phyloP scores from a whole-genome alignment of 2,329 filamentous ascomycete species.

The Arthrobotrys conoides region DNA sequence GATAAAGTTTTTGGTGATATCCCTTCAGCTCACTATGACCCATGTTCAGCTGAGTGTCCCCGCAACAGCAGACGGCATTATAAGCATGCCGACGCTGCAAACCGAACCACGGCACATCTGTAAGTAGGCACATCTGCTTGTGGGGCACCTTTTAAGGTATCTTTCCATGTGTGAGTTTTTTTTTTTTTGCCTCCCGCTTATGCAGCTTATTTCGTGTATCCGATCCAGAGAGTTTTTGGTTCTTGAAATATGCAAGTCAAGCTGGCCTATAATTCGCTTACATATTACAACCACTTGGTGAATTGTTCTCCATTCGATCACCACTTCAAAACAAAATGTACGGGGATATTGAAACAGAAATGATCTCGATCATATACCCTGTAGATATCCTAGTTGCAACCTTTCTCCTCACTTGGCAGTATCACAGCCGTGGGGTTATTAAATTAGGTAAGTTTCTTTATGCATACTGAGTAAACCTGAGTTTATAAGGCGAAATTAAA shows the following conservation, averaged over 20 bases:
- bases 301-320: constrained; percentile 9
- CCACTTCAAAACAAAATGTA: constrained; percentile 1
- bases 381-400: constrained; percentile 14
- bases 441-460: constrained; percentile 7
- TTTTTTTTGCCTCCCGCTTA: constrained; percentile 55
- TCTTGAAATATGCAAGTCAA: constrained; percentile 46
- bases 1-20: neutral
- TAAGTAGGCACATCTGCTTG: constrained; percentile 11
- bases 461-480: neutral
- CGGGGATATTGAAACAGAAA: constrained; percentile 8
- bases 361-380: constrained; percentile 5
- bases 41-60: constrained; percentile 37
- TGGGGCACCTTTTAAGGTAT: constrained; percentile 12
- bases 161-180: neutral
- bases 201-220: constrained; percentile 42
- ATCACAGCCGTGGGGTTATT: neutral
- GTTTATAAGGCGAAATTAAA: neutral
- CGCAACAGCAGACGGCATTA: constrained; percentile 29
- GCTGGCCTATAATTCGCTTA: constrained; percentile 23
- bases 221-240: constrained; percentile 15
- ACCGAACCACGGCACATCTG: constrained; percentile 8
- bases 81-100: constrained; percentile 9
- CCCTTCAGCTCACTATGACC: neutral
- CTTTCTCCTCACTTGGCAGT: neutral
- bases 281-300: neutral